Percentiles rank a stretch among this genome's conserved stretches.
Conservation (phyloP, 2,329 filamentous ascomycete genomes). For the Diaporthe humulicola region DNA sequence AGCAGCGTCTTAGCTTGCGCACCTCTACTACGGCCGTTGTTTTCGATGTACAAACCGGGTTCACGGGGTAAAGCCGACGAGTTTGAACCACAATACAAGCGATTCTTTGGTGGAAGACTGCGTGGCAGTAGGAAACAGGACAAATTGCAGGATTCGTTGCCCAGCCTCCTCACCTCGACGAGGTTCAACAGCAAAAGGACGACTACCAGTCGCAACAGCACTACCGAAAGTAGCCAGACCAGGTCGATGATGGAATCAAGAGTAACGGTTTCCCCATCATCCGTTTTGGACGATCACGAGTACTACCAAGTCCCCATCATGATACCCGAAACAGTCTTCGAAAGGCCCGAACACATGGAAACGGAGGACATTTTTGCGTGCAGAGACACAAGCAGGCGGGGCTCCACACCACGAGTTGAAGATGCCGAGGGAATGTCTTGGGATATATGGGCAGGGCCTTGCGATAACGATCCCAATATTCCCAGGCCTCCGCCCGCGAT, state of each 20-base stretch:
- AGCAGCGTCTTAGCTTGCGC: neutral
- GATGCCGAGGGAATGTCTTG: neutral
- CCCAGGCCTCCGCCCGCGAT: neutral
- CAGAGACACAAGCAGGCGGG: neutral
- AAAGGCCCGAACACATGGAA: neutral
- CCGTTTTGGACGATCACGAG: slow-evolving; percentile 7
- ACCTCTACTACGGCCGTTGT: neutral
- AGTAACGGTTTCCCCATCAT: neutral
- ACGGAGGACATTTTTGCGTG: neutral
- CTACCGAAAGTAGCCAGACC: slow-evolving; percentile 1
- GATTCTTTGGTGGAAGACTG: neutral
- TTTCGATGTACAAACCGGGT: neutral
- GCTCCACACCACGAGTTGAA: no score
- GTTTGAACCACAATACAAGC: neutral
- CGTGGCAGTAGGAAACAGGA: neutral
- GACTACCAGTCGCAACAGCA: neutral
- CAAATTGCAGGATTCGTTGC: neutral
- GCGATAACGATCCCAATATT: neutral
- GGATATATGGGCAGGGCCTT: slow-evolving; percentile 19
- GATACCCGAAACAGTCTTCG: slow-evolving; percentile 30
- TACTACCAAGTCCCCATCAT: slow-evolving; percentile 22
- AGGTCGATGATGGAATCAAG: slow-evolving; percentile 19
- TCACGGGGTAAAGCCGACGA: neutral
- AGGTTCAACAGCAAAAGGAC: neutral
- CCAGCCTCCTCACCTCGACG: neutral